These are phyloP conservation scores for Phyllosticta capitalensis DNA, from an alignment of 2,329 filamentous ascomycete genomes.

Conservation along the genomic window DNA sequence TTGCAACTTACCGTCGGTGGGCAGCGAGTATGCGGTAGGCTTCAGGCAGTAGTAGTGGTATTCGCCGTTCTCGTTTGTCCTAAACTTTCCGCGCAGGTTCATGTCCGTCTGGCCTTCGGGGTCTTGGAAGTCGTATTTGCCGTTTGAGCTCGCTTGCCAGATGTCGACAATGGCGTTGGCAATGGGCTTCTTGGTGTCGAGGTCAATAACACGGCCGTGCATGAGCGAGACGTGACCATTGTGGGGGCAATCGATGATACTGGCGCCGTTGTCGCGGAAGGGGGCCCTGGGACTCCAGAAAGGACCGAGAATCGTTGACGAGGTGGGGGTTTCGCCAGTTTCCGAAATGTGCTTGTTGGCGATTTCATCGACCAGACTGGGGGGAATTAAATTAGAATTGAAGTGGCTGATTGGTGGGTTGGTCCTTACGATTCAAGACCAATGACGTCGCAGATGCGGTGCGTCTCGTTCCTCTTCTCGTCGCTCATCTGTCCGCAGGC, in stretches of 20 bases:
- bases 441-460: slow-evolving; percentile 63
- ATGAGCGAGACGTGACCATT: slow-evolving; percentile 54
- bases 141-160: slow-evolving; percentile 69
- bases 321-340: slow-evolving; percentile 55
- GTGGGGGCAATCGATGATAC: slow-evolving; percentile 55
- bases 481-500: slow-evolving; percentile 59
- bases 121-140: slow-evolving; percentile 69
- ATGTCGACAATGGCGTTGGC: slow-evolving; percentile 63
- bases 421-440: slow-evolving; percentile 58
- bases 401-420: slow-evolving; percentile 45
- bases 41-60: slow-evolving; percentile 68
- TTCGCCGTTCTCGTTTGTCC: slow-evolving; percentile 57
- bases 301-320: slow-evolving; percentile 65
- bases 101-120: slow-evolving; percentile 60
- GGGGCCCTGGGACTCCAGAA: slow-evolving; percentile 71
- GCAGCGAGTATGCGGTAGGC: slow-evolving; percentile 64
- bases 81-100: slow-evolving; percentile 71
- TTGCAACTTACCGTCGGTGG: slow-evolving; percentile 44
- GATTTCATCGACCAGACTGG: slow-evolving; percentile 56
- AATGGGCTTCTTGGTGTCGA: slow-evolving; percentile 57
- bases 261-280: slow-evolving; percentile 57
- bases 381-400: not conserved
- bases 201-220: slow-evolving; percentile 59
- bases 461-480: slow-evolving; percentile 63
- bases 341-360: slow-evolving; percentile 56